A percentile compares a stretch with the other conserved stretches of the same genome.
phyloP scores from a whole-genome alignment of 495 filamentous ascomycete species.

The Neohortaea acidophila region DNA sequence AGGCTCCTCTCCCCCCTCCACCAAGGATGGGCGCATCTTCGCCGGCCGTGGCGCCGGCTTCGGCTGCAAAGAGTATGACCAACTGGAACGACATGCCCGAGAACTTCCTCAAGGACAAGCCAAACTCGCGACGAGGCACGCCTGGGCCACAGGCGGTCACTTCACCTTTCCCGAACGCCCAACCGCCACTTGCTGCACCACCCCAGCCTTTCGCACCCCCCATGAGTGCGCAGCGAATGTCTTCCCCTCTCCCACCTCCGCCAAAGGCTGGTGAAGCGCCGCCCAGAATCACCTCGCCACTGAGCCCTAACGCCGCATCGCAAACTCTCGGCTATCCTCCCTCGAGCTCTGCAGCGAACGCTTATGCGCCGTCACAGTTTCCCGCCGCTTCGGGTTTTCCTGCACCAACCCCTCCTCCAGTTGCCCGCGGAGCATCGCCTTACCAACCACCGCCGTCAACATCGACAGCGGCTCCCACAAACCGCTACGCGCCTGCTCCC shows the following conservation, averaged over 20 bases:
- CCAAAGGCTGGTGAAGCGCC: constrained; percentile 40
- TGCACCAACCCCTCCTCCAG: constrained; percentile 31
- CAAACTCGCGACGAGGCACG: constrained; percentile 52
- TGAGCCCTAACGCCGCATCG: constrained; percentile 30
- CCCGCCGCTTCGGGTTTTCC: constrained; percentile 34
- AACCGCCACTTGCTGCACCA: constrained; percentile 21
- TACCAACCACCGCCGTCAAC: constrained; percentile 71
- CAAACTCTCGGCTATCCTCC: constrained; percentile 34
- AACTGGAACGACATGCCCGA: constrained; percentile 91
- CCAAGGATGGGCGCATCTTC: constrained; percentile 44
- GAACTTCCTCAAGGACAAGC: constrained; percentile 50
- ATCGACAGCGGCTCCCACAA: constrained; percentile 46
- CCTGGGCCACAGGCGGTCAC: constrained; percentile 47
- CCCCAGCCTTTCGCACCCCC: constrained; percentile 33
- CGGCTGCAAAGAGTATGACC: constrained; percentile 50
- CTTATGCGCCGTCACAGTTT: constrained; percentile 50
- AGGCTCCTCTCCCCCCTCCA: constrained; percentile 35
- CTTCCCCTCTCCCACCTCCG: constrained; percentile 42
- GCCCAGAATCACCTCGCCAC: constrained; percentile 41
- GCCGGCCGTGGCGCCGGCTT: constrained; percentile 47
- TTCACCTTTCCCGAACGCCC: constrained; percentile 53
- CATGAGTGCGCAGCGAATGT: constrained; percentile 28
- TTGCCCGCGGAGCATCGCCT: constrained; percentile 66
- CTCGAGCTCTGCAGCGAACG: constrained; percentile 50
- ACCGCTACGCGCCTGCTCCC: constrained; percentile 76